Conservation (phyloP, 169 alveolate species). For the Cyclospora cayetanensis region DNA sequence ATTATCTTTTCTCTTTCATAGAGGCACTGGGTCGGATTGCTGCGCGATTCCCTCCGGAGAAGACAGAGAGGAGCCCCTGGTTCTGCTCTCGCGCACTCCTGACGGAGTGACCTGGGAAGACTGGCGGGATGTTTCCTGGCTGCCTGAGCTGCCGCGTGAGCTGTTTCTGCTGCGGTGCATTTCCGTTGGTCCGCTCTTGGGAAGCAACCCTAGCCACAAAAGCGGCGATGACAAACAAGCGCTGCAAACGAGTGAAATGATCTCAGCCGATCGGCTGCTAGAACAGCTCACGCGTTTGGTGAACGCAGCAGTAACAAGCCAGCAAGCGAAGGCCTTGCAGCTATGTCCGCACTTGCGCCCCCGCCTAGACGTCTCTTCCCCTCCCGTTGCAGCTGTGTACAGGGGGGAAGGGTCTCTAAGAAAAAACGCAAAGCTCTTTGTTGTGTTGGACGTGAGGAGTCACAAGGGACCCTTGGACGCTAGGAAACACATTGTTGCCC, state of each 20-base stretch:
- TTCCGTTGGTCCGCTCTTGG: background rate
- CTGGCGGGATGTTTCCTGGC: background rate
- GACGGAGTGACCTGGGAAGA: background rate
- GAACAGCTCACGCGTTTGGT: background rate
- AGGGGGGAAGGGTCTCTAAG: background rate
- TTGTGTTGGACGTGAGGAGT: background rate
- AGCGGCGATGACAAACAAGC: background rate
- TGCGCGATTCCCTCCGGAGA: background rate
- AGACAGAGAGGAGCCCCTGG: background rate
- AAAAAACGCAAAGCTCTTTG: background rate
- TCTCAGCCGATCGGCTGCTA: slow-evolving; percentile 2
- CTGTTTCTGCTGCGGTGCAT: background rate
- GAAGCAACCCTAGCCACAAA: background rate
- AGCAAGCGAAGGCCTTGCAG: background rate
- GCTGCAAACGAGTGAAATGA: background rate
- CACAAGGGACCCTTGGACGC: background rate
- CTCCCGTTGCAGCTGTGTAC: slow-evolving; percentile 8
- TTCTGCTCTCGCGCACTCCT: background rate
- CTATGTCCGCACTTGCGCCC: background rate
- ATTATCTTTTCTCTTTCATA: background rate
- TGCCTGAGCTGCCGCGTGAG: slow-evolving; percentile 22
- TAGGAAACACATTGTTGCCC: too few relatives aligned
- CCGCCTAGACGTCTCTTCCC: background rate
- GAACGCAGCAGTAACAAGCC: background rate
- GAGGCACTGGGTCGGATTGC: background rate